Percentiles rank a stretch among this genome's conserved stretches.
Conservation (phyloP, 1,139 yeast genomes). For the Candida tetrigidarum region DNA sequence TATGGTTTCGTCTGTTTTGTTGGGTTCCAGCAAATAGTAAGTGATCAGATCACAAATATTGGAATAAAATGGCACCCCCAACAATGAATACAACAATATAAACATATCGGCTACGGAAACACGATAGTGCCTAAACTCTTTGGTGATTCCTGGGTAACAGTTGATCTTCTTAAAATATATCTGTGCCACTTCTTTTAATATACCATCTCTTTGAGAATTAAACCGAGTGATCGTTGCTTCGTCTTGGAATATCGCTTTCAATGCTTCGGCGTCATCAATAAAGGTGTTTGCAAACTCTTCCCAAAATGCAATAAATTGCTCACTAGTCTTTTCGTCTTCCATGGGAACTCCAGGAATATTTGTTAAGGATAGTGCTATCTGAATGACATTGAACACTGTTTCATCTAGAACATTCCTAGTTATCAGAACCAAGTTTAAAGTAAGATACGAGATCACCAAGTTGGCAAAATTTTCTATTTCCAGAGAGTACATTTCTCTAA, state of each 20-base stretch:
- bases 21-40: conserved; percentile 19
- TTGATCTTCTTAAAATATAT: conserved; percentile 68
- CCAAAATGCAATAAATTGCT: conserved; percentile 80
- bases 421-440: conserved; percentile 53
- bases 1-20: conserved; percentile 7
- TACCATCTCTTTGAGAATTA: conserved; percentile 31
- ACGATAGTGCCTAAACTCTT: conserved; percentile 69
- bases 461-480: conserved; percentile 53
- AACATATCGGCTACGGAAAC: conserved; percentile 76
- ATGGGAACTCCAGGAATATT: conserved; percentile 64
- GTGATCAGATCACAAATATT: conserved; percentile 50
- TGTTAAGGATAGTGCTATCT: conserved; percentile 60
- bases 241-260: conserved; percentile 33
- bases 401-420: conserved; percentile 49
- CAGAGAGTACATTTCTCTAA: conserved; percentile 39
- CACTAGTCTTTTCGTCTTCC: conserved; percentile 69
- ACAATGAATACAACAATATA: conserved; percentile 67
- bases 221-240: conserved; percentile 21
- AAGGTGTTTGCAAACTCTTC: conserved; percentile 68
- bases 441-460: conserved; percentile 56
- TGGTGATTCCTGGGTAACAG: conserved; percentile 10
- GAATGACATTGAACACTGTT: conserved; percentile 42
- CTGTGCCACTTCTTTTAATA: conserved; percentile 51
- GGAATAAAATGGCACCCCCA: conserved; percentile 60
- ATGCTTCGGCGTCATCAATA: conserved; percentile 54